Percentiles rank a stretch among this genome's conserved stretches.
phyloP scores from a whole-genome alignment of 225 moss, liverwort and hornwort genomes.

The Polytrichum formosum region DNA sequence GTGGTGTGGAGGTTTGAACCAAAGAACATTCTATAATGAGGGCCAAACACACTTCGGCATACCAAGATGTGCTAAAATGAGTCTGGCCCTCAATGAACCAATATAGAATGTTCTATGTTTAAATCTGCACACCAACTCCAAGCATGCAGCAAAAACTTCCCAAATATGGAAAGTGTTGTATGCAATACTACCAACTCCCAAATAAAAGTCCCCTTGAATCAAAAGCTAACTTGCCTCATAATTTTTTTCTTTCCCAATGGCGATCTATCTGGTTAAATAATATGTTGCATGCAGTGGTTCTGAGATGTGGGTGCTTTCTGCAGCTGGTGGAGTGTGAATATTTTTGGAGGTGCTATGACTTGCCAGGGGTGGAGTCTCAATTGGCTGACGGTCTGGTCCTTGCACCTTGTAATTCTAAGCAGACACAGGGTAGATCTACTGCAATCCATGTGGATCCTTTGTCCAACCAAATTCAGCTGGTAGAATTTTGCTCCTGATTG shows the following conservation, averaged over 20 bases:
- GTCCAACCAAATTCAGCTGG: slow-evolving; percentile 50
- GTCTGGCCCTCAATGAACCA: too few species aligned
- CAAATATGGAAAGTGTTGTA: too few species aligned
- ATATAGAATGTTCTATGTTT: not conserved
- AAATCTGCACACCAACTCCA: too few species aligned
- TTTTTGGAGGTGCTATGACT: slow-evolving; percentile 72
- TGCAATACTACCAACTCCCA: too few species aligned
- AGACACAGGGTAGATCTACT: slow-evolving; percentile 43
- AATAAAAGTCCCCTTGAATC: too few species aligned
- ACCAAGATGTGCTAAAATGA: too few species aligned
- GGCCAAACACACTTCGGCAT: too few species aligned
- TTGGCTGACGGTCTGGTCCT: slow-evolving; percentile 59
- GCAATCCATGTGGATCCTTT: slow-evolving; percentile 71
- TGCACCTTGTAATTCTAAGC: slow-evolving; percentile 24
- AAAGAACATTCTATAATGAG: too few species aligned
- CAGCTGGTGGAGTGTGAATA: slow-evolving; percentile 85
- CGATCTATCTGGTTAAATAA: not conserved
- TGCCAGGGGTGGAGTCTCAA: slow-evolving; percentile 63
- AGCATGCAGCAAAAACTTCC: too few species aligned
- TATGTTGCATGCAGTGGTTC: not conserved
- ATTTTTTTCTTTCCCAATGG: not conserved
- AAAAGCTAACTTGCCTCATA: not conserved
- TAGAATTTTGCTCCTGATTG: slow-evolving; percentile 11
- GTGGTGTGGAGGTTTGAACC: too few species aligned
- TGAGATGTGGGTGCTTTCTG: slow-evolving; percentile 5